phyloP scores from a whole-genome alignment of 345 rosid genomes.

The Eucalyptus tenuipes region DNA sequence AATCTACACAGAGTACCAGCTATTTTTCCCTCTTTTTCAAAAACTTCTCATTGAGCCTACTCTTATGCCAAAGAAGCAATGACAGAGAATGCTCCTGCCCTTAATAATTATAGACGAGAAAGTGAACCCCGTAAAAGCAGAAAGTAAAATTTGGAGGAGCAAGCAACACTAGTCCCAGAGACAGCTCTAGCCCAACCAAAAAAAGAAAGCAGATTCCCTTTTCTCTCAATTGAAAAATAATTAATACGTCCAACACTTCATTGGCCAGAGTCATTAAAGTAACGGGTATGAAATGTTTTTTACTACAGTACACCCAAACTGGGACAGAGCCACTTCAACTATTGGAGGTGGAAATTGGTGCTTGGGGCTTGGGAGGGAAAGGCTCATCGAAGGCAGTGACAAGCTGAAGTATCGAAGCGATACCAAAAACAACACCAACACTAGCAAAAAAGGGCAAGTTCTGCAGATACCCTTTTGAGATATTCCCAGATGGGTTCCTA shows the following conservation, averaged over 20 bases:
- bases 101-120: constrained; percentile 35
- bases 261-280: neutral
- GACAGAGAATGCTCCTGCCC: neutral
- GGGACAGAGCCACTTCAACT: constrained; percentile 12
- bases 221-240: constrained; percentile 10
- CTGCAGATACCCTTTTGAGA: constrained; percentile 25
- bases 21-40: constrained; percentile 26
- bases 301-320: constrained; percentile 3
- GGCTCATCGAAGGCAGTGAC: neutral
- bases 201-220: constrained; percentile 73
- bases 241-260: neutral
- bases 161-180: constrained; percentile 21
- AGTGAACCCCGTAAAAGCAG: constrained; percentile 77
- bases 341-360: neutral
- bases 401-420: constrained; percentile 20
- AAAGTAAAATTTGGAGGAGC: constrained; percentile 26
- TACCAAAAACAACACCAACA: constrained; percentile 12
- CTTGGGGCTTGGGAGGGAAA: neutral
- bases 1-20: constrained; percentile 15
- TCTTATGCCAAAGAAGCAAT: constrained; percentile 8
- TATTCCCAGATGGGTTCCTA: constrained; percentile 30
- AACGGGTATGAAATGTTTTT: neutral
- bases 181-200: constrained; percentile 46
- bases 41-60: constrained; percentile 33
- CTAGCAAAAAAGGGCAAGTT: neutral